Evolutionary conservation across 305 asterid genomes (phyloP).

Genomic region (Fraxinus paxiana): DNA sequence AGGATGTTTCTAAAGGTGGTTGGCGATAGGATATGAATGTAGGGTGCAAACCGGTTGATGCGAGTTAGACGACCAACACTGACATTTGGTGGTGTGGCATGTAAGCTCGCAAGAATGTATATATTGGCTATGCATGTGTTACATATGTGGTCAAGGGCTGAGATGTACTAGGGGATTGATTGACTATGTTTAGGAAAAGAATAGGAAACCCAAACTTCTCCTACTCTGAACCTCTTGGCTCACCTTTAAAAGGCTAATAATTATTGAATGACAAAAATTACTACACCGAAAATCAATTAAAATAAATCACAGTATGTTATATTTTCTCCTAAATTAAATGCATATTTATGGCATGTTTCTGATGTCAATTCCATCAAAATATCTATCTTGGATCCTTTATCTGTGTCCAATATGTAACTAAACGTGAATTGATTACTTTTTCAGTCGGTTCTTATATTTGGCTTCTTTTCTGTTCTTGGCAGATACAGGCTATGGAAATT

Average conservation of each 20-base stretch:
- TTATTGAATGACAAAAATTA: not conserved
- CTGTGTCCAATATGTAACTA: not conserved
- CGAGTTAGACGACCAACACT: not conserved
- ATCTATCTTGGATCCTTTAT: not conserved
- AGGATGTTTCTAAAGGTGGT: not conserved
- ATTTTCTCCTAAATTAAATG: not conserved
- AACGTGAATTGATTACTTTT: not conserved
- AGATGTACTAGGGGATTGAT: not conserved
- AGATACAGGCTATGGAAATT: conserved; percentile 23
- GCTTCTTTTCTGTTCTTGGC: not conserved
- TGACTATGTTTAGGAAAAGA: not conserved
- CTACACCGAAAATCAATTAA: not conserved
- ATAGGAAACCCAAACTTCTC: not conserved
- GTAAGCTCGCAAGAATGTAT: not conserved
- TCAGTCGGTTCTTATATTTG: not conserved
- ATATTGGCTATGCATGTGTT: not conserved
- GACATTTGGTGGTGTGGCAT: not conserved
- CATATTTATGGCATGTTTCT: not conserved
- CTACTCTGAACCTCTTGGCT: not conserved
- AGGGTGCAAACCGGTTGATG: not conserved
- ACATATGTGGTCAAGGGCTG: not conserved
- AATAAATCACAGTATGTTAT: not conserved
- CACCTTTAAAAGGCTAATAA: not conserved
- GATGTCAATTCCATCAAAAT: not conserved
- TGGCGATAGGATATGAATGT: not conserved